phyloP scores from a whole-genome alignment of 1,284 basidiomycete genomes.

The Boletus chippewaensis region DNA sequence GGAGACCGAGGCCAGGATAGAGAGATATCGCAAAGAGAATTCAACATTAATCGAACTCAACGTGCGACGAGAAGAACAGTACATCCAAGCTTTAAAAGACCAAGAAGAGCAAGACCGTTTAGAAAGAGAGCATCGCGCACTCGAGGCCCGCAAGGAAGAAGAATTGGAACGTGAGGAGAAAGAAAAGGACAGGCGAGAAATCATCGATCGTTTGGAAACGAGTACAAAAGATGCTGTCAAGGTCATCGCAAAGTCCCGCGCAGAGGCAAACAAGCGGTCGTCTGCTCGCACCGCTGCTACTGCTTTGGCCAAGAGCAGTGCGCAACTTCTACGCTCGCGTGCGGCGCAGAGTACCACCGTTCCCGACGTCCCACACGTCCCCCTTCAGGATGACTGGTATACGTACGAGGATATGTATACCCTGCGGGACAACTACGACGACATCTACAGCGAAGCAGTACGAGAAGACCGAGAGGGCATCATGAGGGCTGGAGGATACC shows the following conservation, averaged over 20 bases:
- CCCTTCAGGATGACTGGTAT: conserved; percentile 69
- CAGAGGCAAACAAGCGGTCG: conserved; percentile 53
- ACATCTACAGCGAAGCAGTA: conserved; percentile 68
- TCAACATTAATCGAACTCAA: conserved; percentile 75
- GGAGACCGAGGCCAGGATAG: conserved; percentile 80
- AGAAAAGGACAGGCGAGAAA: conserved; percentile 65
- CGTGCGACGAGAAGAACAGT: conserved; percentile 68
- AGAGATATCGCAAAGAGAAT: conserved; percentile 75
- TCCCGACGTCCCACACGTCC: conserved; percentile 71
- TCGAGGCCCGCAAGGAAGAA: conserved; percentile 60
- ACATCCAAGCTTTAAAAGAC: conserved; percentile 61
- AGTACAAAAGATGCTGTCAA: conserved; percentile 62
- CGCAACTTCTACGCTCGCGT: conserved; percentile 50
- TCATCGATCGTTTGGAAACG: conserved; percentile 76
- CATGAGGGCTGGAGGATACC: conserved; percentile 81
- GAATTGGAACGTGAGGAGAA: conserved; percentile 73
- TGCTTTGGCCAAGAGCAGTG: conserved; percentile 41
- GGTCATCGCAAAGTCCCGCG: conserved; percentile 64
- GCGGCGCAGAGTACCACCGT: conserved; percentile 53
- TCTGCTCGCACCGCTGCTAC: conserved; percentile 47
- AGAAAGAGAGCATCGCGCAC: conserved; percentile 68
- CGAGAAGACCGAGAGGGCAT: conserved; percentile 72
- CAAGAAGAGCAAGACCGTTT: conserved; percentile 67
- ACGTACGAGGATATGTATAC: conserved; percentile 64
- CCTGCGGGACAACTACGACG: conserved; percentile 54